Conservation (phyloP, 257 asterid species). For the Knoxia roxburghii region DNA sequence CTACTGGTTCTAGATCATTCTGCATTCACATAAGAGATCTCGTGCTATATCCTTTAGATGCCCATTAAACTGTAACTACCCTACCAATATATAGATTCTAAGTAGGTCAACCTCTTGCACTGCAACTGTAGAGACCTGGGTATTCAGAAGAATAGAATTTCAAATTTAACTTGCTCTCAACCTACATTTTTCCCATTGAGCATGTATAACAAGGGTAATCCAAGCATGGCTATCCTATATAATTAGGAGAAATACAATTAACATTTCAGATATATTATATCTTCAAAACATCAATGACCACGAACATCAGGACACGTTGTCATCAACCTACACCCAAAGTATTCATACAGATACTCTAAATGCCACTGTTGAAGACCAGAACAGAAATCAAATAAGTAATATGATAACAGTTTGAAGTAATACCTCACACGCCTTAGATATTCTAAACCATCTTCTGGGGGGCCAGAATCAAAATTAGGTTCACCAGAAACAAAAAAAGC, state of each 20-base stretch:
- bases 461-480: constrained; percentile 94
- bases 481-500: constrained; percentile 78
- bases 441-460: constrained; percentile 92
- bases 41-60: not conserved
- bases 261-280: not conserved
- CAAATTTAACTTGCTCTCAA: not conserved
- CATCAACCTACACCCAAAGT: not conserved
- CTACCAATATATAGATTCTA: not conserved
- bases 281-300: too few species aligned
- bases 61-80: not conserved
- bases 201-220: not conserved
- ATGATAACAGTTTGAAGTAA: constrained; percentile 16
- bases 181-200: not conserved
- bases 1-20: not conserved
- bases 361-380: not conserved
- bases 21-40: not conserved
- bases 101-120: not conserved
- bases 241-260: not conserved
- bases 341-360: not conserved
- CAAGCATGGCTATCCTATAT: not conserved
- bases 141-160: not conserved
- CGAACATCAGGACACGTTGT: too few species aligned
- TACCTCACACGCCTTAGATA: constrained; percentile 98
- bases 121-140: not conserved
- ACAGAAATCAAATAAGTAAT: not conserved